These are phyloP conservation scores for Hypoxylon perforatum DNA, from an alignment of 495 filamentous ascomycete genomes.

Conservation along the genomic window DNA sequence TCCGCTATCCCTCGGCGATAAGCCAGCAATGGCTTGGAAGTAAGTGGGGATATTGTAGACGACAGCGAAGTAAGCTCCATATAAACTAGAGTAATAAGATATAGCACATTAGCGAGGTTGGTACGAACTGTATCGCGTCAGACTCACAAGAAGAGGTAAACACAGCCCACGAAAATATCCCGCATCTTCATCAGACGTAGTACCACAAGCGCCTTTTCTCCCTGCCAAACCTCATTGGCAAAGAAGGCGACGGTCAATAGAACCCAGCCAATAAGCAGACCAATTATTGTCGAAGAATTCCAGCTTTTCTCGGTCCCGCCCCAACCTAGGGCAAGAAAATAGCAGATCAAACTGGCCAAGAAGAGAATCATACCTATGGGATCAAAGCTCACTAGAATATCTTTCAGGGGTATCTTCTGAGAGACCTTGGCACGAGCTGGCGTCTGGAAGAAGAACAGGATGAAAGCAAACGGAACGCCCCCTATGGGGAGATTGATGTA, in stretches of 20 bases:
- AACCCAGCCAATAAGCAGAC: slow-evolving; percentile 68
- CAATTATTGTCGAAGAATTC: slow-evolving; percentile 68
- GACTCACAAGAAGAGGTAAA: slow-evolving; percentile 54
- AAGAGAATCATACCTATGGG: slow-evolving; percentile 67
- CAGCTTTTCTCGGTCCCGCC: slow-evolving; percentile 72
- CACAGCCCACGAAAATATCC: slow-evolving; percentile 48
- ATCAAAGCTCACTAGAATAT: slow-evolving; percentile 63
- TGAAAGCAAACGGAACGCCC: slow-evolving; percentile 54
- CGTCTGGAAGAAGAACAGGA: slow-evolving; percentile 57
- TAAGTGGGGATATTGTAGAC: slow-evolving; percentile 75
- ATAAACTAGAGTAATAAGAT: slow-evolving; percentile 38
- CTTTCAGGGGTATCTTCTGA: slow-evolving; percentile 51
- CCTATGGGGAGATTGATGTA: slow-evolving; percentile 77
- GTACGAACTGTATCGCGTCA: not conserved
- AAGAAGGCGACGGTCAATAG: slow-evolving; percentile 55
- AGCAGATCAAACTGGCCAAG: slow-evolving; percentile 69
- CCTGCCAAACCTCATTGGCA: slow-evolving; percentile 52
- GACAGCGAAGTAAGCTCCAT: slow-evolving; percentile 42
- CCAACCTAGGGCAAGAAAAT: slow-evolving; percentile 79
- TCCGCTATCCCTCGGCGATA: slow-evolving; percentile 69
- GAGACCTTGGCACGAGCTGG: slow-evolving; percentile 48
- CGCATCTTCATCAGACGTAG: slow-evolving; percentile 45
- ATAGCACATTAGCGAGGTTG: not conserved
- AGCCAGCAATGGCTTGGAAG: slow-evolving; percentile 80
- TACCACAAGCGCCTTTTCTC: slow-evolving; percentile 61